These are phyloP conservation scores for Drechslera avenae DNA, from an alignment of 2,329 filamentous ascomycete genomes.

Conservation along the genomic window DNA sequence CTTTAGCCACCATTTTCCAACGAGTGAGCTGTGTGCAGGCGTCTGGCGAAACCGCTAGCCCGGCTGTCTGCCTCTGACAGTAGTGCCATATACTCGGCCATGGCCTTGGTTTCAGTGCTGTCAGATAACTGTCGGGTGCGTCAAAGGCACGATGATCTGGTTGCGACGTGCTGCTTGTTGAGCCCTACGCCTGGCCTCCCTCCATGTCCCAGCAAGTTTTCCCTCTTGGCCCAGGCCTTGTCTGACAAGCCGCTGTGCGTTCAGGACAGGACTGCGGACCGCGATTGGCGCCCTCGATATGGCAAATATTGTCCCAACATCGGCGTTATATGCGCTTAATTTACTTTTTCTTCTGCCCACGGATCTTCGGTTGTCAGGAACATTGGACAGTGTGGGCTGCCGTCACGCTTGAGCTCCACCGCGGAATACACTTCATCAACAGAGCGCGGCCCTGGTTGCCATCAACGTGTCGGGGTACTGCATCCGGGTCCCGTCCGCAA, in stretches of 20 bases:
- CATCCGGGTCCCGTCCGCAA: constrained; percentile 1
- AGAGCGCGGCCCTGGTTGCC: not conserved
- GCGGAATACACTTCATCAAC: no score
- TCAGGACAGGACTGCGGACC: constrained; percentile 31
- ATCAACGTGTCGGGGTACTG: not conserved
- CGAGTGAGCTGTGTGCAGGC: constrained; percentile 11
- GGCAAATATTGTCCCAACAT: constrained; percentile 33
- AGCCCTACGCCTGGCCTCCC: constrained; percentile 10
- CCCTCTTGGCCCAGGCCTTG: constrained; percentile 12
- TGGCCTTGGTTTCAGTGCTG: constrained; percentile 23
- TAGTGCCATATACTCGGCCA: constrained; percentile 37
- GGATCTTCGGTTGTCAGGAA: constrained; percentile 9
- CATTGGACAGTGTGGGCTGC: constrained; percentile 25
- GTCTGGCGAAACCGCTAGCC: constrained; percentile 18
- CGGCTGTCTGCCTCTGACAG: constrained; percentile 28
- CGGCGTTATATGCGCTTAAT: constrained; percentile 34
- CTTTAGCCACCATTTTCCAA: constrained; percentile 32
- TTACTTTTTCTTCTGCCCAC: constrained; percentile 22
- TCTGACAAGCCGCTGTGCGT: constrained; percentile 29
- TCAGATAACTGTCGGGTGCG: constrained; percentile 18
- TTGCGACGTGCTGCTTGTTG: constrained; percentile 26
- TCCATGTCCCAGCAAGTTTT: constrained; percentile 15
- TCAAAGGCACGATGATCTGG: constrained; percentile 29
- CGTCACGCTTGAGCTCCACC: constrained; percentile 13
- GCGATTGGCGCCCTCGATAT: constrained; percentile 25